Conservation (phyloP, 495 filamentous ascomycete genomes). For the Annulohypoxylon nitens region DNA sequence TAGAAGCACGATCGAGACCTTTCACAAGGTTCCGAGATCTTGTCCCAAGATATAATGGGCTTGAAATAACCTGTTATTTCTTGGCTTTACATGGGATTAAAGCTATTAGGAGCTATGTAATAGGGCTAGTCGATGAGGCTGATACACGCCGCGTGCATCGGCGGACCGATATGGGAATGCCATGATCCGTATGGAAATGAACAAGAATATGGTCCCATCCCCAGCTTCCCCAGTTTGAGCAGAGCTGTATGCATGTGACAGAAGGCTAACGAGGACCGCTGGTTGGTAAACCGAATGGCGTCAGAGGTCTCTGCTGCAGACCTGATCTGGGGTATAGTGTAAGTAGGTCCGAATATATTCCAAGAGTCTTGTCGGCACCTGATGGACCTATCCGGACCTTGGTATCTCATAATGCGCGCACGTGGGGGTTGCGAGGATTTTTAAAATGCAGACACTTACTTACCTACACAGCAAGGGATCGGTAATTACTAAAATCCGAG, state of each 20-base stretch:
- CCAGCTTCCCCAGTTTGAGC: slow-evolving; percentile 14
- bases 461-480: neutral
- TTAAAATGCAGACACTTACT: neutral
- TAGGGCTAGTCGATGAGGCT: slow-evolving; percentile 8
- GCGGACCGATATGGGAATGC: slow-evolving; percentile 36
- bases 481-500: neutral
- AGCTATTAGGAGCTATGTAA: neutral
- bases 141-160: neutral
- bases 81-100: slow-evolving; percentile 2
- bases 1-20: slow-evolving; percentile 9
- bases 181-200: slow-evolving; percentile 14
- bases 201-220: slow-evolving; percentile 4
- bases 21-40: slow-evolving; percentile 10
- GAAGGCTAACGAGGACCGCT: neutral
- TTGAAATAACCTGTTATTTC: slow-evolving; percentile 5
- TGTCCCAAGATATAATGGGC: slow-evolving; percentile 9
- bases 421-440: slow-evolving; percentile 3
- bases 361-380: slow-evolving; percentile 3
- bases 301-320: slow-evolving; percentile 3
- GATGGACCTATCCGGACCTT: slow-evolving; percentile 1
- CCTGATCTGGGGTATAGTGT: slow-evolving; percentile 11
- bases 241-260: slow-evolving; percentile 19
- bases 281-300: neutral
- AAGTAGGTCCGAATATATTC: slow-evolving; percentile 27
- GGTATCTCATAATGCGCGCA: neutral